Evolutionary conservation across 805 yeast genomes (phyloP).

Genomic region (Kazachstania martiniae): DNA sequence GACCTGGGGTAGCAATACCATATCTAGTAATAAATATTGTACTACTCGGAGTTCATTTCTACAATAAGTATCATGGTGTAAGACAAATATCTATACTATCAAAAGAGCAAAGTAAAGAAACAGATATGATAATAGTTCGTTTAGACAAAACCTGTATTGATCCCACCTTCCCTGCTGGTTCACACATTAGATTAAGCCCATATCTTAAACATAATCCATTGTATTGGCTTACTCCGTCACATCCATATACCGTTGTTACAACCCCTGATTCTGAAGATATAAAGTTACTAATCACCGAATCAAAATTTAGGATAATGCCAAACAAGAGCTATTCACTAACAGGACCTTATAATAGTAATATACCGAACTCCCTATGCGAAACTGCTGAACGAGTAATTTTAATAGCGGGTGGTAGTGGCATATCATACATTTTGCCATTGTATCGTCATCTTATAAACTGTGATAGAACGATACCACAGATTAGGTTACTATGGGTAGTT

Average conservation of each 20-base stretch:
- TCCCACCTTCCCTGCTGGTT: neutral
- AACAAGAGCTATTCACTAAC: slow-evolving; percentile 30
- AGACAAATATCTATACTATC: neutral
- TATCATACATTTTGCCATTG: slow-evolving; percentile 50
- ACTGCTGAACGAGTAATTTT: slow-evolving; percentile 40
- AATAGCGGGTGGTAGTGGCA: slow-evolving; percentile 66
- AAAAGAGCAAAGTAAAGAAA: slow-evolving; percentile 1
- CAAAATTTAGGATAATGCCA: slow-evolving; percentile 27
- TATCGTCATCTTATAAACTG: slow-evolving; percentile 26
- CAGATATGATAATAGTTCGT: neutral
- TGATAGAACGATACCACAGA: slow-evolving; percentile 11
- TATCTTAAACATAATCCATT: slow-evolving; percentile 28
- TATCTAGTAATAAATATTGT: slow-evolving; percentile 17
- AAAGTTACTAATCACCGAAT: slow-evolving; percentile 36
- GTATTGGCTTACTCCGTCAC: slow-evolving; percentile 46
- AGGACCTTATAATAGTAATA: slow-evolving; percentile 34
- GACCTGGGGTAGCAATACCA: slow-evolving; percentile 49
- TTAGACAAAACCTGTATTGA: slow-evolving; percentile 1
- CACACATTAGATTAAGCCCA: slow-evolving; percentile 42
- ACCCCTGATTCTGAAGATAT: slow-evolving; percentile 30
- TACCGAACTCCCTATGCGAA: slow-evolving; percentile 30
- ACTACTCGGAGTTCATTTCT: slow-evolving; percentile 9
- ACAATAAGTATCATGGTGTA: neutral
- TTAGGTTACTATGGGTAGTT: slow-evolving; percentile 46
- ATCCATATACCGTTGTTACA: slow-evolving; percentile 56